Evolutionary conservation across 2,329 filamentous ascomycete species (phyloP), one percentile per base, ranked within the genome.

Genomic region (Penicillium sp.): DNA sequence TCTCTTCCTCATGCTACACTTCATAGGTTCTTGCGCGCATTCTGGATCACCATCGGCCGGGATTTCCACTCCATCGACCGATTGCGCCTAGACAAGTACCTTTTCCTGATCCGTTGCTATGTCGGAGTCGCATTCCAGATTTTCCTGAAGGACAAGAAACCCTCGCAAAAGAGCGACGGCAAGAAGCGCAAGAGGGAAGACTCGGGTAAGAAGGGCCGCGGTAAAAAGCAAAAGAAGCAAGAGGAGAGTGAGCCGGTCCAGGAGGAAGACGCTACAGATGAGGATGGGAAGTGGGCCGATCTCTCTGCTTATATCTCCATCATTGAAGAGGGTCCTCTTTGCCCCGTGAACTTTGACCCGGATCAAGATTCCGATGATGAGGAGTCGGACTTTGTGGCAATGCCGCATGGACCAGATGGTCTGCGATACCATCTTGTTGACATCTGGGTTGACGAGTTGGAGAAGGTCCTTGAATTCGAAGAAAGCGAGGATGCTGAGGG

Each of bases 401-500:
- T 76, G 72, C 67, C 75, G 48, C 86, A 84, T 66, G 84, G 95
- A 1, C 89, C 93, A 0, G 89, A 94, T 64, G 94, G 94, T 0
- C 71, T 99, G 71, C 79, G 91, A 59, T 87, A 96, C 72, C 94
- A 99, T 75, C 83, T 92, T 13, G 74, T 96, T 59, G 94, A 99
- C 77, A 83, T 97, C 50, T 97, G 90, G 85, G 83, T 96, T 8
- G 94, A 97, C 72, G 92, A 97, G 80, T 74, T 92, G 65, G 89
- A 92, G 73, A 87, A 87, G 68, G 83, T 86, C 29, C 83, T 86
- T 49, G 79, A 83, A 11, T 74, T 75, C 31, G 75, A 74, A 9
- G 74, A 76, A 10, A 74, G 72, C 5, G 74, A 77, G 13, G 66
- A 67, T 5, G 67, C 65, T 10, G 67, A 72, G 23, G 59, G 55